Evolutionary conservation across 148 eudicot genomes (phyloP).

Genomic region (Spergularia marina): DNA sequence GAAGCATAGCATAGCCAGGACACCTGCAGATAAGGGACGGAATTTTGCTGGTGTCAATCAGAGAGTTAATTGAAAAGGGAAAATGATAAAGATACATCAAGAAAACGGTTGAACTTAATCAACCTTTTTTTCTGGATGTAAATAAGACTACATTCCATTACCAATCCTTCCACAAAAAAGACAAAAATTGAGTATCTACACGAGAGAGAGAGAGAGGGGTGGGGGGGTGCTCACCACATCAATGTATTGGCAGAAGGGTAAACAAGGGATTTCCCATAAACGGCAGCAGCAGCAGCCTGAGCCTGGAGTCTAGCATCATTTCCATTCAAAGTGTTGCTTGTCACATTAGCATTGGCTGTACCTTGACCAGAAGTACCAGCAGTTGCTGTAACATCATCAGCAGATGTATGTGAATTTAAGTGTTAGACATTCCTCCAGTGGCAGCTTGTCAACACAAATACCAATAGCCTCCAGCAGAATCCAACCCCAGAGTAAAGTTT

Average conservation of each 20-base stretch:
- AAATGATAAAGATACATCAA: too few species aligned
- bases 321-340: conserved; percentile 39
- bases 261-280: conserved; percentile 84
- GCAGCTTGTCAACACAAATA: background rate
- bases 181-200: background rate
- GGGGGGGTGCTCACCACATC: conserved; percentile 47
- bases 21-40: conserved; percentile 45
- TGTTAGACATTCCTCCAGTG: background rate
- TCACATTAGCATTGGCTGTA: conserved; percentile 39
- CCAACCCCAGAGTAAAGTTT: background rate
- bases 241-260: conserved; percentile 67
- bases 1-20: conserved; percentile 62
- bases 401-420: conserved; percentile 7
- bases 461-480: background rate
- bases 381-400: conserved; percentile 27
- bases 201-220: background rate
- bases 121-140: background rate
- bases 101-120: background rate
- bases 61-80: too few species aligned
- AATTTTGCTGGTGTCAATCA: background rate
- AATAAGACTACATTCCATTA: too few species aligned
- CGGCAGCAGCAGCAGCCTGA: conserved; percentile 87
- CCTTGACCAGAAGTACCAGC: conserved; percentile 49
- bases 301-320: conserved; percentile 79
- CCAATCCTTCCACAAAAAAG: too few species aligned